phyloP scores from a whole-genome alignment of 352 stramenopile species.

The Phytophthora tubulina region DNA sequence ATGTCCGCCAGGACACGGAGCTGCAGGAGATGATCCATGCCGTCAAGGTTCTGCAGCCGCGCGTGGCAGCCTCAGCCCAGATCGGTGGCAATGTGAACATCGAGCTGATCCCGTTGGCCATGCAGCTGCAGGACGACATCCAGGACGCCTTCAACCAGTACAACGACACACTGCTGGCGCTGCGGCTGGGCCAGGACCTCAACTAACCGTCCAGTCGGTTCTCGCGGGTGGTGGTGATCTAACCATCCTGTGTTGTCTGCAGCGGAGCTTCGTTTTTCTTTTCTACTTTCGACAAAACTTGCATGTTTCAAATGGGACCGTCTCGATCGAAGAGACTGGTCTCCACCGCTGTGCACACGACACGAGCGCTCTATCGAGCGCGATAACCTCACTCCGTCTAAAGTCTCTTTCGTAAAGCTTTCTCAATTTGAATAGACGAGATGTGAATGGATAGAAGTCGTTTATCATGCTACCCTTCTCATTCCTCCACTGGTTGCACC shows the following conservation, averaged over 20 bases:
- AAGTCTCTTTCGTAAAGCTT: conserved; percentile 27
- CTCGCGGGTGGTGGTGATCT: conserved; percentile 5
- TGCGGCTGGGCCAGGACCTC: conserved; percentile 87
- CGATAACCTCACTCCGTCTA: conserved; percentile 27
- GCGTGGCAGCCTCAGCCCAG: conserved; percentile 84
- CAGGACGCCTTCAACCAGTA: conserved; percentile 93
- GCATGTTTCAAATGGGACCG: conserved; percentile 38
- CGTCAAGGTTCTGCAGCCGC: conserved; percentile 88
- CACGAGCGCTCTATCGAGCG: conserved; percentile 11
- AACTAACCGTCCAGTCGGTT: conserved; percentile 58
- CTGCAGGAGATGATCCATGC: conserved; percentile 92
- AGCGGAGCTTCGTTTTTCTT: conserved; percentile 34
- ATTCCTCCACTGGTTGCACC: background rate
- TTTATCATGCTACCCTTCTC: background rate
- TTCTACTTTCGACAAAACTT: conserved; percentile 37
- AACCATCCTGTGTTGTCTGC: conserved; percentile 31
- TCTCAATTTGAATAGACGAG: conserved; percentile 48
- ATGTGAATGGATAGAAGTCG: conserved; percentile 29
- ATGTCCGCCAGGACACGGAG: conserved; percentile 89
- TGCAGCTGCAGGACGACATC: conserved; percentile 93
- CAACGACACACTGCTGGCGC: conserved; percentile 89
- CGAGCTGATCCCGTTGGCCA: conserved; percentile 87
- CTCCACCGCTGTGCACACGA: conserved; percentile 29
- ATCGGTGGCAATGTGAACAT: conserved; percentile 91
- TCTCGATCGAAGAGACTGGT: conserved; percentile 45